Evolutionary conservation across 768 basidiomycete species (phyloP).

Genomic region (Nidularia pulvinata): DNA sequence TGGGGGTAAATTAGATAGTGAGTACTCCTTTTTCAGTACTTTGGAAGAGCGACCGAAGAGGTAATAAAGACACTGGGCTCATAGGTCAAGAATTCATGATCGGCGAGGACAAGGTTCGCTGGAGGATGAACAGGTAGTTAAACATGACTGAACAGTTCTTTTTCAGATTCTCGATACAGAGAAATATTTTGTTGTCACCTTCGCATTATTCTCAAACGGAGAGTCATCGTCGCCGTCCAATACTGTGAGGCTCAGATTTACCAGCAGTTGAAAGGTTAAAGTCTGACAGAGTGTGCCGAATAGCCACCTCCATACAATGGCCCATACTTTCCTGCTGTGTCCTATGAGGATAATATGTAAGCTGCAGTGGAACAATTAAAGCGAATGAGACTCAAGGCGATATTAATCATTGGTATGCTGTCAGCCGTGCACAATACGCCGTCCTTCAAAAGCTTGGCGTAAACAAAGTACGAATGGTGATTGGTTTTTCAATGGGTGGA

Average conservation of each 20-base stretch:
- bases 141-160: neutral
- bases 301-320: constrained; percentile 57
- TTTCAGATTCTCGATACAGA: constrained; percentile 44
- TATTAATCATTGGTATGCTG: neutral
- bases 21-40: neutral
- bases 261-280: neutral
- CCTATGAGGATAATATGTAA: constrained; percentile 61
- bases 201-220: constrained; percentile 58
- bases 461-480: constrained; percentile 39
- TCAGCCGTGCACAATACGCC: constrained; percentile 52
- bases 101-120: constrained; percentile 45
- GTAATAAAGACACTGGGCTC: constrained; percentile 8
- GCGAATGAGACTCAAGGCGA: neutral
- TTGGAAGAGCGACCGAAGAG: neutral
- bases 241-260: constrained; percentile 31
- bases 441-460: constrained; percentile 51
- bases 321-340: constrained; percentile 55
- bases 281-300: neutral
- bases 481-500: constrained; percentile 64
- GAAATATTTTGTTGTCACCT: constrained; percentile 55
- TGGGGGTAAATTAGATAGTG: constrained; percentile 51
- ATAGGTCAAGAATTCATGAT: constrained; percentile 46
- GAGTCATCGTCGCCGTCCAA: constrained; percentile 69
- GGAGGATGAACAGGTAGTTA: neutral
- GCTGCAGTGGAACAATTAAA: constrained; percentile 1